phyloP scores from a whole-genome alignment of 75 land plant genomes.

The Sequoia sempervirens region DNA sequence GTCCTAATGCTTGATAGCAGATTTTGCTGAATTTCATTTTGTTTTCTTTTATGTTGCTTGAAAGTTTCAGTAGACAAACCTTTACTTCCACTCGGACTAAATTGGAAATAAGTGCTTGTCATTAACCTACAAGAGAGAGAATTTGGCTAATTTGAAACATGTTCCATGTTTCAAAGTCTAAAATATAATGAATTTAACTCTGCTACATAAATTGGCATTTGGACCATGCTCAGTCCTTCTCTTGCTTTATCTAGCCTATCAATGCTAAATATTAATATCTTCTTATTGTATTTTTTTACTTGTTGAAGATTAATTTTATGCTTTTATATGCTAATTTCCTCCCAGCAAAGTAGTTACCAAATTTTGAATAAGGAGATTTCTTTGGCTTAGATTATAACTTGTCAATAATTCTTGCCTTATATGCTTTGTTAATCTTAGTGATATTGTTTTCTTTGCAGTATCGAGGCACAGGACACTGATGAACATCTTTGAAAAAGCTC shows the following conservation, averaged over 20 bases:
- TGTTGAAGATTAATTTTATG: not conserved
- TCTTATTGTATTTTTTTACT: not conserved
- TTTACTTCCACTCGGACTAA: not conserved
- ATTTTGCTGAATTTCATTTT: not conserved
- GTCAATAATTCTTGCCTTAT: not conserved
- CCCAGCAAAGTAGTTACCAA: not conserved
- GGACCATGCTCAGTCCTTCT: not conserved
- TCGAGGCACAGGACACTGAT: constrained; percentile 83
- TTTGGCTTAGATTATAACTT: not conserved
- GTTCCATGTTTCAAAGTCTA: not conserved
- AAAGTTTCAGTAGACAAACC: not conserved
- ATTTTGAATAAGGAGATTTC: not conserved
- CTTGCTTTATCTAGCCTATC: not conserved
- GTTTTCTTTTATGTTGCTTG: not conserved
- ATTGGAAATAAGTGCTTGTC: not conserved
- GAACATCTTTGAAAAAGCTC: constrained; percentile 82
- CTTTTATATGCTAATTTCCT: not conserved
- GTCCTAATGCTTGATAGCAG: not conserved
- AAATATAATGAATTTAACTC: not conserved
- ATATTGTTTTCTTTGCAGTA: constrained; percentile 35
- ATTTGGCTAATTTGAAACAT: not conserved
- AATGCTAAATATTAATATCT: not conserved
- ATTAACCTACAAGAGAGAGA: not conserved
- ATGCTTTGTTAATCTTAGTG: not conserved
- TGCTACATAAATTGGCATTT: not conserved